Conservation (phyloP, 2,329 filamentous ascomycete species). For the Phialocephala sp. region DNA sequence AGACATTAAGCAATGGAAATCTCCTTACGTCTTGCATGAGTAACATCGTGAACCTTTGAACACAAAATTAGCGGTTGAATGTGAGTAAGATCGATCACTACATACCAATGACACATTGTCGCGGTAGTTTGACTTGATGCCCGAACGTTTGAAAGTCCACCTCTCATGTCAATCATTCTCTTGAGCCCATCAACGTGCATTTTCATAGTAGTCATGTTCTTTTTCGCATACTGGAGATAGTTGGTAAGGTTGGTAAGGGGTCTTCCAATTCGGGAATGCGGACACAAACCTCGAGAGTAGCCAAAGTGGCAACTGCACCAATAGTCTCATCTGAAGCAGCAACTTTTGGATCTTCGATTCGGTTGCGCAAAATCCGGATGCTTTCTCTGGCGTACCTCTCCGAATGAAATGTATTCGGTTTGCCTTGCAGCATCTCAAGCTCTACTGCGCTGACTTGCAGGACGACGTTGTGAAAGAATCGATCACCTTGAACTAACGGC, state of each 20-base stretch:
- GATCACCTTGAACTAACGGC: constrained; percentile 10
- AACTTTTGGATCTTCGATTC: constrained; percentile 13
- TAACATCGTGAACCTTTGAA: constrained; percentile 13
- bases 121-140: constrained; percentile 11
- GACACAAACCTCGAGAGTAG: constrained; percentile 13
- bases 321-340: constrained; percentile 15
- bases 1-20: neutral
- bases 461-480: constrained; percentile 13
- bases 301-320: constrained; percentile 11
- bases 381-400: constrained; percentile 12
- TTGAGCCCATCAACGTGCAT: constrained; percentile 20
- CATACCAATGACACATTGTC: constrained; percentile 11
- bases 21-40: constrained; percentile 3
- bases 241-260: neutral
- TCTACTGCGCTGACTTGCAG: constrained; percentile 19
- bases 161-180: constrained; percentile 15
- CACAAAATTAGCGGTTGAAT: neutral
- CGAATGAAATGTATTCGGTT: constrained; percentile 16
- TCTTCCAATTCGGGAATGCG: neutral
- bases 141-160: constrained; percentile 12
- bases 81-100: neutral
- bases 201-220: constrained; percentile 12
- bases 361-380: constrained; percentile 8
- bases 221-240: constrained; percentile 3
- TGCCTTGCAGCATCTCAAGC: constrained; percentile 9